Conservation (phyloP, 2,329 filamentous ascomycete species). For the Fusarium sp. region DNA sequence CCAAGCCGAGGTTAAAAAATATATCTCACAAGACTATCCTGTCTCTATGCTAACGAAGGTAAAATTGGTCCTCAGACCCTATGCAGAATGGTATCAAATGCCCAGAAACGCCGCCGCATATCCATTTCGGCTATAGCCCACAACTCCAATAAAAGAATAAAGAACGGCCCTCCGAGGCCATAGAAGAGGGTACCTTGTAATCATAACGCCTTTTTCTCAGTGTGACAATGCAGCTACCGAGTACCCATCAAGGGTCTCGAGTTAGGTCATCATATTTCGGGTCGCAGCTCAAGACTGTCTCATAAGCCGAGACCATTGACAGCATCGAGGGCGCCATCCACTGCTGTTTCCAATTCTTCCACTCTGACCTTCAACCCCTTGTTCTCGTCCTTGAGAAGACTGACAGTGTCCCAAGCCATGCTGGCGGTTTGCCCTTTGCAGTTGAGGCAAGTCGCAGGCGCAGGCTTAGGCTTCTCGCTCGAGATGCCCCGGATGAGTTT, state of each 20-base stretch:
- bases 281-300: neutral
- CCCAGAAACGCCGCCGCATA: slow-evolving; percentile 34
- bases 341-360: slow-evolving; percentile 65
- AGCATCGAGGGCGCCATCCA: slow-evolving; percentile 68
- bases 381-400: slow-evolving; percentile 69
- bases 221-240: slow-evolving; percentile 13
- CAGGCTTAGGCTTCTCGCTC: slow-evolving; percentile 44
- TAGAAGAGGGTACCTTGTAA: slow-evolving; percentile 4
- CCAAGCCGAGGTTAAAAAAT: slow-evolving; percentile 6
- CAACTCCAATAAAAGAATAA: slow-evolving; percentile 29
- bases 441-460: slow-evolving; percentile 57
- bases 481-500: slow-evolving; percentile 56
- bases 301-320: slow-evolving; percentile 64
- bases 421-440: slow-evolving; percentile 67
- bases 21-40: slow-evolving; percentile 23
- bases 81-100: slow-evolving; percentile 44
- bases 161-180: slow-evolving; percentile 1
- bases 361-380: slow-evolving; percentile 68
- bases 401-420: slow-evolving; percentile 73
- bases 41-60: slow-evolving; percentile 30
- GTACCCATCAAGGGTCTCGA: slow-evolving; percentile 18
- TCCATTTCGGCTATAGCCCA: slow-evolving; percentile 16
- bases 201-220: slow-evolving; percentile 16
- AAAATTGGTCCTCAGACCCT: slow-evolving; percentile 27
- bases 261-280: slow-evolving; percentile 2